These are phyloP conservation scores for Synchytrium microbalum DNA, from an alignment of 371 early-diverging fungal genomes.

Conservation along the genomic window DNA sequence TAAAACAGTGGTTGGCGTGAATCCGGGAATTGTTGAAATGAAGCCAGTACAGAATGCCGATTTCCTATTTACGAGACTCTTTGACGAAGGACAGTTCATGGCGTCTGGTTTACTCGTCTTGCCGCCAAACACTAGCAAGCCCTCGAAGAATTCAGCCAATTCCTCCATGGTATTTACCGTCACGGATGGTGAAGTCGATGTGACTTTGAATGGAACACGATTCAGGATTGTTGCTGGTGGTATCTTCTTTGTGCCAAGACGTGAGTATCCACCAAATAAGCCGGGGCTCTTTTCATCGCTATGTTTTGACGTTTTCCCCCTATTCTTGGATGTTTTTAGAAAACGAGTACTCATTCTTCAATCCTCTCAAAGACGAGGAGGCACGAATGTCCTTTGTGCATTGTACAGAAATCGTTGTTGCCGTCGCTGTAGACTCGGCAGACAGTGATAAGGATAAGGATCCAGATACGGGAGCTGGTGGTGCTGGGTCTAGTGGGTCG, in stretches of 20 bases:
- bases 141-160: neutral
- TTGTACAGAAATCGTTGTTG: neutral
- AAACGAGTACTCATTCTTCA: neutral
- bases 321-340: neutral
- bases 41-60: neutral
- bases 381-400: neutral
- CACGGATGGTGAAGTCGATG: neutral
- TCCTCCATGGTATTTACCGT: neutral
- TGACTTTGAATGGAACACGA: neutral
- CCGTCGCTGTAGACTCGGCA: too few species aligned
- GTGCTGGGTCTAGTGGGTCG: too few species aligned
- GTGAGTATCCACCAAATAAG: too few species aligned
- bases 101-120: neutral
- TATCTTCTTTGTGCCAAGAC: neutral
- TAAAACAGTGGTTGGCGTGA: neutral
- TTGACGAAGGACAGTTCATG: neutral
- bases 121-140: neutral
- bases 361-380: neutral
- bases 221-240: neutral
- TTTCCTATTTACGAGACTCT: neutral
- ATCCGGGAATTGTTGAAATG: neutral
- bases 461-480: too few species aligned
- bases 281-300: too few species aligned
- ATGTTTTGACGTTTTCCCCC: too few species aligned
- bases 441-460: too few species aligned